Evolutionary conservation across 2,329 filamentous ascomycete species (phyloP).

Genomic region (Pyrenophora teres): DNA sequence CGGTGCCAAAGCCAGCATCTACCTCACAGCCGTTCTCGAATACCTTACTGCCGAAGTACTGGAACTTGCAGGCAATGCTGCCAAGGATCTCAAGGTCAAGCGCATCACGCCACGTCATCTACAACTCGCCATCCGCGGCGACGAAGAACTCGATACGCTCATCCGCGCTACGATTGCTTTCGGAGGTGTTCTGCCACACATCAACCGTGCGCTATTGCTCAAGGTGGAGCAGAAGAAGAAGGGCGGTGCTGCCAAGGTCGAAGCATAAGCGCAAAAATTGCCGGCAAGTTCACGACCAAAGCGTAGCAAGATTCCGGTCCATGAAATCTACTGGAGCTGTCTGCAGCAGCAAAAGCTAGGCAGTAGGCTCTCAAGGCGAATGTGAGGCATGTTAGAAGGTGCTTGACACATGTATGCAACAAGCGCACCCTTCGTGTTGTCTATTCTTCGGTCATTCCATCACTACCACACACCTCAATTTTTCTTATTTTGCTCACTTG

Average conservation of each 20-base stretch:
- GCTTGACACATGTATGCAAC: constrained; percentile 9
- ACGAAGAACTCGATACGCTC: constrained; percentile 96
- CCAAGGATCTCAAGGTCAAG: constrained; percentile 99
- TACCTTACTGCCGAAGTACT: constrained; percentile 98
- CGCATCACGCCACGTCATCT: constrained; percentile 98
- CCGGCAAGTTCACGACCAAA: constrained; percentile 5
- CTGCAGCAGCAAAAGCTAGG: background rate
- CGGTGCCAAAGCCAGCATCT: constrained; percentile 96
- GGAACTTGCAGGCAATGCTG: constrained; percentile 95
- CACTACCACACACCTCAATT: constrained; percentile 13
- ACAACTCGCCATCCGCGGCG: constrained; percentile 96
- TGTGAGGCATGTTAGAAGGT: background rate
- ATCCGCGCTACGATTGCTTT: constrained; percentile 98
- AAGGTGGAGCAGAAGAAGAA: constrained; percentile 99
- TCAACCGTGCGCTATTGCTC: constrained; percentile 93
- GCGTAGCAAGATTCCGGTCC: background rate
- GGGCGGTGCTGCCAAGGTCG: constrained; percentile 72
- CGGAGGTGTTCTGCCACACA: constrained; percentile 96
- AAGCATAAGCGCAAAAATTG: constrained; percentile 18
- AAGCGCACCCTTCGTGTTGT: constrained; percentile 25
- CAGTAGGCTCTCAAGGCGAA: too few species aligned
- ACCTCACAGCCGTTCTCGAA: constrained; percentile 96
- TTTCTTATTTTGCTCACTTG: constrained; percentile 14
- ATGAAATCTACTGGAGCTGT: background rate
- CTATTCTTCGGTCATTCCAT: constrained; percentile 17